These are phyloP conservation scores for Suillus tomentosus DNA, from an alignment of 768 basidiomycete genomes.

Conservation along the genomic window DNA sequence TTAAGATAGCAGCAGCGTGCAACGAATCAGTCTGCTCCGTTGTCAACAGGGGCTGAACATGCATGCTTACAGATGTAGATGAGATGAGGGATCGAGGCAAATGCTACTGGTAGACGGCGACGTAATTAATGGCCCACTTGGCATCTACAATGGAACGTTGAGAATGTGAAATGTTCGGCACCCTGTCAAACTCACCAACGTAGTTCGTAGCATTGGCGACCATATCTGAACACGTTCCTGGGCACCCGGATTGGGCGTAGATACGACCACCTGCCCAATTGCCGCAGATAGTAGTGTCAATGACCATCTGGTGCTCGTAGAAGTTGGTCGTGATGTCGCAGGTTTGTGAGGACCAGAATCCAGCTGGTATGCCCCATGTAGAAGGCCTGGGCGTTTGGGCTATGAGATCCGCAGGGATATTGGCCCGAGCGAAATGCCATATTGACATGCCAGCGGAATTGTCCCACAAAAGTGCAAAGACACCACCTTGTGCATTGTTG, in stretches of 20 bases:
- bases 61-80: not conserved
- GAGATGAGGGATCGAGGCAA: not conserved
- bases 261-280: constrained; percentile 27
- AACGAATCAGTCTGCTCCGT: not conserved
- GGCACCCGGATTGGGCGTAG: constrained; percentile 33
- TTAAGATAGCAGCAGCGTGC: not conserved
- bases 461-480: constrained; percentile 58
- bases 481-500: constrained; percentile 46
- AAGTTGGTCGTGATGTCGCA: constrained; percentile 56
- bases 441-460: constrained; percentile 46
- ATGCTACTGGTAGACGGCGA: constrained; percentile 50
- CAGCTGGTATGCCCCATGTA: constrained; percentile 54
- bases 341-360: constrained; percentile 47
- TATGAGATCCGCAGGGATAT: constrained; percentile 55
- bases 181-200: constrained; percentile 35
- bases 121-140: constrained; percentile 57
- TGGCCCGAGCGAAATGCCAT: constrained; percentile 57
- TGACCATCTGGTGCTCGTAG: constrained; percentile 48
- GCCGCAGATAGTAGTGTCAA: constrained; percentile 38
- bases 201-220: constrained; percentile 62
- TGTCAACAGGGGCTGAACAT: not conserved
- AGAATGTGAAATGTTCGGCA: not conserved
- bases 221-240: constrained; percentile 45
- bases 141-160: constrained; percentile 40
- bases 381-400: constrained; percentile 45